A percentile compares a stretch with the other conserved stretches of the same genome.
Conservation (phyloP, 768 basidiomycete species). For the Lyophyllum shimeji region DNA sequence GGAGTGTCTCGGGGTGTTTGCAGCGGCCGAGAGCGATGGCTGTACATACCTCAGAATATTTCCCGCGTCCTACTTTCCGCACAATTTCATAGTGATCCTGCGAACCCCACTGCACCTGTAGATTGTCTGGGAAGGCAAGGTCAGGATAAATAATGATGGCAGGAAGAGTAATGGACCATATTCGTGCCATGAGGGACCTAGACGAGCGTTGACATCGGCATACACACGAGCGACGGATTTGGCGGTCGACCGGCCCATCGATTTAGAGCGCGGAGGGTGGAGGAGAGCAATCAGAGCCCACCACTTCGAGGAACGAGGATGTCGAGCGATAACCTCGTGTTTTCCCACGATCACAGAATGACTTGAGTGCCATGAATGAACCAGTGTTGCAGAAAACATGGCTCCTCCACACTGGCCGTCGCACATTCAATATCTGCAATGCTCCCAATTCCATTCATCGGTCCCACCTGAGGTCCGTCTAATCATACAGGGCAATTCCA, state of each 20-base stretch:
- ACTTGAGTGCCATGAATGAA: not conserved
- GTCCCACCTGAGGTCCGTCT: conserved; percentile 43
- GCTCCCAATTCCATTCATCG: conserved; percentile 55
- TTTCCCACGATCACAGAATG: conserved; percentile 25
- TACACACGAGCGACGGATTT: conserved; percentile 88
- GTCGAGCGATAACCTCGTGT: conserved; percentile 19
- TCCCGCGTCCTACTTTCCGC: conserved; percentile 92
- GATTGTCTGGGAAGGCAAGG: conserved; percentile 63
- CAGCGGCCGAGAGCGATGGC: conserved; percentile 4
- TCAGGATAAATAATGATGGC: conserved; percentile 18
- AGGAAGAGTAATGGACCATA: conserved; percentile 61
- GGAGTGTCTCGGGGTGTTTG: conserved; percentile 13
- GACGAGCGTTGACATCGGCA: conserved; percentile 81
- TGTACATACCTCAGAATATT: conserved; percentile 82
- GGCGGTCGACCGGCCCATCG: conserved; percentile 70
- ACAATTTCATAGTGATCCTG: conserved; percentile 99
- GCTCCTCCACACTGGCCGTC: conserved; percentile 37
- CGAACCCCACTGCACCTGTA: conserved; percentile 96
- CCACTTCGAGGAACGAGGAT: conserved; percentile 7
- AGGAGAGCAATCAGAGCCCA: conserved; percentile 10
- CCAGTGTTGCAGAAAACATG: not conserved
- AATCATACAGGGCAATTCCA: conserved; percentile 32
- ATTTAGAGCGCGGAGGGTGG: conserved; percentile 15
- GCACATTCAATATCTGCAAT: conserved; percentile 52
- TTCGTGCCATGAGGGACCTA: conserved; percentile 93